phyloP scores from a whole-genome alignment of 2,329 filamentous ascomycete species.

The Phaeosphaeria sp. region DNA sequence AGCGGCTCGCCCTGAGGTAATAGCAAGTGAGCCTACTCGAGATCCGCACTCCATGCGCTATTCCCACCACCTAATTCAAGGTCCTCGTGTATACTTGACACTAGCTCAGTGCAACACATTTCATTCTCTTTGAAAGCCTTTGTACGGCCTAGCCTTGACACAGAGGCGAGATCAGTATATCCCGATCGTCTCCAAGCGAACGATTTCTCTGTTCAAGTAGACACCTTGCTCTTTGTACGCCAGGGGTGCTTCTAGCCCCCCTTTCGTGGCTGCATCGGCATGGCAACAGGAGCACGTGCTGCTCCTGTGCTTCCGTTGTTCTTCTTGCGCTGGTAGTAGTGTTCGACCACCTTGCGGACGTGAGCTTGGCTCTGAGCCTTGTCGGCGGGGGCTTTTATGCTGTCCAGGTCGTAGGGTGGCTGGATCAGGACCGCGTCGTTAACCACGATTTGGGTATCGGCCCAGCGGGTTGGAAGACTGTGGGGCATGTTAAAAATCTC shows the following conservation, averaged over 20 bases:
- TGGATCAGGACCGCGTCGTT: conserved; percentile 66
- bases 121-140: neutral
- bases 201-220: neutral
- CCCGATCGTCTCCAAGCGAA: neutral
- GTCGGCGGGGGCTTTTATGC: conserved; percentile 55
- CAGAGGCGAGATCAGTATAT: neutral
- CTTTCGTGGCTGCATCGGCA: conserved; percentile 39
- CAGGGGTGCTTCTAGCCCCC: conserved; percentile 22
- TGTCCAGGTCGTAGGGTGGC: conserved; percentile 64
- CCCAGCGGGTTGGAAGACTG: conserved; percentile 64
- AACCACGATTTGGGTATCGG: conserved; percentile 64
- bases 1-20: neutral
- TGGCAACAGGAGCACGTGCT: conserved; percentile 35
- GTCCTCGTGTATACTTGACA: neutral
- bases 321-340: conserved; percentile 53
- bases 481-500: neutral
- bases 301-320: conserved; percentile 18
- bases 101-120: neutral
- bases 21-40: neutral
- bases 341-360: conserved; percentile 56
- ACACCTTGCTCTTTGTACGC: neutral
- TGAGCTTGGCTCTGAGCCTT: conserved; percentile 51
- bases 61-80: neutral
- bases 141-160: neutral
- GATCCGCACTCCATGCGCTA: neutral